Evolutionary conservation across 768 basidiomycete genomes (phyloP), one percentile per base, ranked within the genome.

Genomic region (Russula vinacea): DNA sequence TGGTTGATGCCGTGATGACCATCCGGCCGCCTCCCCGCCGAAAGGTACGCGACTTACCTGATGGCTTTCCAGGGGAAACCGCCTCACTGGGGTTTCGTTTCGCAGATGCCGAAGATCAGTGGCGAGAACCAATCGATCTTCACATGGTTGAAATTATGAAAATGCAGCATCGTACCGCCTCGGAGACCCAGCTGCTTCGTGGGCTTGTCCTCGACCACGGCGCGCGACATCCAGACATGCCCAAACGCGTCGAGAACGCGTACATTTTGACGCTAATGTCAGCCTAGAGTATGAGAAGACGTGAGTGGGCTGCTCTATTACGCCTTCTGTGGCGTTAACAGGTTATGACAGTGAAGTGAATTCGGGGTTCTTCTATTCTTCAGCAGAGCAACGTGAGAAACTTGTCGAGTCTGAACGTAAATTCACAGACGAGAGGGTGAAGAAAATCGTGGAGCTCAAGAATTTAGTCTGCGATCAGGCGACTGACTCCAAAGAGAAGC

Each of bases 81-180:
- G 62, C 68, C 26, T 71, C 69, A 71, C 69, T 52, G 13, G 37
- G 11, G 69, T 58, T 29, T 70, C n/a, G n/a, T n/a, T 66, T 68
- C 67, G 58, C 68, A 89, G 85, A 83, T 66, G 75, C 82, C 22
- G 77, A 79, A 66, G 86, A 89, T 72, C 84, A 86, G 69, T 89
- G 84, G 81, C 83, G 82, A 58, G 88, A 94, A 70, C 94, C 95
- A 56, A 95, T 98, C 73, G 97, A 99, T 79, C 81, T 99, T 62
- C 96, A 98, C 78, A 99, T 99, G 97, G 80, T 99, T 57, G 97
- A 99, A 78, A 88, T 98, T 67, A 98, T 98, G 97, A 98, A 98
- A 80, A 99, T 99, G 97, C 96, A 97, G 76, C 97, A 99, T 78
- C 90, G 95, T 71, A 95, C 90, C 49, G 94, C 97, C 67, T 94